These are phyloP conservation scores for Suhomyces xylopsoci DNA, from an alignment of 805 yeast genomes.

Conservation along the genomic window DNA sequence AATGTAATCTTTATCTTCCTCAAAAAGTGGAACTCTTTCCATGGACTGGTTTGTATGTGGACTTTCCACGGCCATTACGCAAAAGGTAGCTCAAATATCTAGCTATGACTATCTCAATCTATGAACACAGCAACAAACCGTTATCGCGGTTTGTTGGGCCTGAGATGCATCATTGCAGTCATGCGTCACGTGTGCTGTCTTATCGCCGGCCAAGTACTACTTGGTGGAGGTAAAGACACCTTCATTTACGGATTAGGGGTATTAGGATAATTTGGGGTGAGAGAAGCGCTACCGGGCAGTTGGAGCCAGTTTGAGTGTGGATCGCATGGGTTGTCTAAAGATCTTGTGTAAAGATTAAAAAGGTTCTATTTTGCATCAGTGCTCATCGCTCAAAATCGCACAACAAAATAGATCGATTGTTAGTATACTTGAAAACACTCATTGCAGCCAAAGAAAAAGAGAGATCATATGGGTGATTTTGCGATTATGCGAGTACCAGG, in stretches of 20 bases:
- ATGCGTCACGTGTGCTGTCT: not conserved
- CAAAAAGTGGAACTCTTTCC: slow-evolving; percentile 2
- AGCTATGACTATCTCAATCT: not conserved
- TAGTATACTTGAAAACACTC: not conserved
- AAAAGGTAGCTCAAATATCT: not conserved
- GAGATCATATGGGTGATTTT: not conserved
- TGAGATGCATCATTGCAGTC: not conserved
- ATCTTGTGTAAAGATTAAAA: not conserved
- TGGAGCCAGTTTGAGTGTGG: not conserved
- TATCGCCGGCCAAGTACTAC: not conserved
- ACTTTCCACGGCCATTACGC: not conserved
- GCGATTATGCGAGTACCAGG: not conserved
- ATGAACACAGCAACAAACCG: not conserved
- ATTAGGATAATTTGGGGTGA: not conserved
- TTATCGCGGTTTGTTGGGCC: not conserved
- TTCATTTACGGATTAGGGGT: not conserved
- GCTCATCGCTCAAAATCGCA: not conserved
- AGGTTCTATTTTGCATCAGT: not conserved
- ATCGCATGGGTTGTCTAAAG: not conserved
- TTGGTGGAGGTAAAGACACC: not conserved
- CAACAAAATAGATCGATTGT: not conserved
- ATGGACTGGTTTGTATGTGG: not conserved
- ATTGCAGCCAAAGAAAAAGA: not conserved
- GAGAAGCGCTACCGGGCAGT: not conserved
- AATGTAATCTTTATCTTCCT: slow-evolving; percentile 27